Conservation (phyloP, 805 yeast genomes). For the Lipomyces kockii region DNA sequence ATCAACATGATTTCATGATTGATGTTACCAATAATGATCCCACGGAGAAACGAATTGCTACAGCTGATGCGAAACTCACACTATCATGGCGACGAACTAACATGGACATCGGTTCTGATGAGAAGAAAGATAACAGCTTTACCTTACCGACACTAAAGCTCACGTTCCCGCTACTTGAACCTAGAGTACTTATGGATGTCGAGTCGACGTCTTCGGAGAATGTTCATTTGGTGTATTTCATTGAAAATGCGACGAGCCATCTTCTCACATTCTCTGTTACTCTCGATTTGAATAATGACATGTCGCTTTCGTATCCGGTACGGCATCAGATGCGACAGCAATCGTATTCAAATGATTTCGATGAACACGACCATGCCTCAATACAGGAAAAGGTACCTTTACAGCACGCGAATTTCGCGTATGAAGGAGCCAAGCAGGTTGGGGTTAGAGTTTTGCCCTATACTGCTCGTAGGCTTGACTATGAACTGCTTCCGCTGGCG, state of each 20-base stretch:
- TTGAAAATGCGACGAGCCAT: constrained; percentile 78
- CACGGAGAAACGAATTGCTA: constrained; percentile 33
- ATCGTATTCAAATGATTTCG: constrained; percentile 13
- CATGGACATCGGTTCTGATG: background rate
- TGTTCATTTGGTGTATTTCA: constrained; percentile 52
- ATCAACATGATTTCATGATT: constrained; percentile 36
- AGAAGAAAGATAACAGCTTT: constrained; percentile 27
- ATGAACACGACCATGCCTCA: background rate
- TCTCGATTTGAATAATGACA: constrained; percentile 48
- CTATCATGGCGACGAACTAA: constrained; percentile 44
- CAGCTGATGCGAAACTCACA: constrained; percentile 40
- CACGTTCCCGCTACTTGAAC: constrained; percentile 67
- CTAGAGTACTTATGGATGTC: constrained; percentile 59
- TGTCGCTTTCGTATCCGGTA: constrained; percentile 30
- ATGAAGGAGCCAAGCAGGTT: constrained; percentile 46
- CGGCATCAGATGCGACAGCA: constrained; percentile 35
- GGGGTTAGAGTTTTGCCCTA: constrained; percentile 63
- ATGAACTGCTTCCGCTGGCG: constrained; percentile 41
- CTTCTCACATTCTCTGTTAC: constrained; percentile 65
- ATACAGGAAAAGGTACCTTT: background rate
- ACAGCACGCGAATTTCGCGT: constrained; percentile 45
- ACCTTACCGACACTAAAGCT: constrained; percentile 54
- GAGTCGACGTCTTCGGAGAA: constrained; percentile 36
- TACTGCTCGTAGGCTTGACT: constrained; percentile 49
- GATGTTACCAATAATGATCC: constrained; percentile 35